Base-by-base conservation (phyloP, 2,329 filamentous ascomycete species). In the Fusarium staphyleae region DNA sequence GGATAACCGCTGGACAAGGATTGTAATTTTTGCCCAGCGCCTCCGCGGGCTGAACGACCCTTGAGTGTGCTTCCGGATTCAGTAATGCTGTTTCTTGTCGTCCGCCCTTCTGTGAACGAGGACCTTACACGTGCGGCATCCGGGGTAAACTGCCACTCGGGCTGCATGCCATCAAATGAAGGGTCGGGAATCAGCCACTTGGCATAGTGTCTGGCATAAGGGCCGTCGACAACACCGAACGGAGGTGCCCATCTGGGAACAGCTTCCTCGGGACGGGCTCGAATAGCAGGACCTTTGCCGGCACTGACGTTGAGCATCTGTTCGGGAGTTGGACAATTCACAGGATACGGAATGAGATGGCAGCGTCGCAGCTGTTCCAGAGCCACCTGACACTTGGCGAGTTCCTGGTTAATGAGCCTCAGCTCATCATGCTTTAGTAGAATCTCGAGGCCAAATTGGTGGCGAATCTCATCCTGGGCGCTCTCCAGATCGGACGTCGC, bases 351-450 rank as follows among this genome's bases (percentile, higher is more conserved):
- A 65, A 96, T 93, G 63, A 98, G 81, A 70, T 95, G 88, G 75
- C 93, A 97, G 55, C 95, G 87, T 66, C 95, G 89, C 59, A 99
- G 80, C 76, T 98, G 95, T 76, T 99, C 95, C 64, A 98, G 81
- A 10, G 93, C 91, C 60, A 93, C 80, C 77, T 98, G 93, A 70
- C 93, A 97, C 78, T 97, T 98, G 62, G 91, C 93, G 62, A 98
- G 83, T 77, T 98, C 95, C 75, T 96, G 92, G 70, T 98, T 91
- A 73, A 98, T 96, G 64, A 96, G 81, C 51, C 93, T 90, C 54
- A 98, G 78, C 77, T 99, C 95, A 68, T 95, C 87, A 75, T 99
- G 95, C 80, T 97, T 98, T 71, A 96, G 78, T 60, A 98, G 78
- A 46, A 98, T 93, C 77, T 97, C 93, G 62, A 95, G 84, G 68